Base-by-base conservation (phyloP, 2,329 filamentous ascomycete genomes). In the Fusarium xylarioides region DNA sequence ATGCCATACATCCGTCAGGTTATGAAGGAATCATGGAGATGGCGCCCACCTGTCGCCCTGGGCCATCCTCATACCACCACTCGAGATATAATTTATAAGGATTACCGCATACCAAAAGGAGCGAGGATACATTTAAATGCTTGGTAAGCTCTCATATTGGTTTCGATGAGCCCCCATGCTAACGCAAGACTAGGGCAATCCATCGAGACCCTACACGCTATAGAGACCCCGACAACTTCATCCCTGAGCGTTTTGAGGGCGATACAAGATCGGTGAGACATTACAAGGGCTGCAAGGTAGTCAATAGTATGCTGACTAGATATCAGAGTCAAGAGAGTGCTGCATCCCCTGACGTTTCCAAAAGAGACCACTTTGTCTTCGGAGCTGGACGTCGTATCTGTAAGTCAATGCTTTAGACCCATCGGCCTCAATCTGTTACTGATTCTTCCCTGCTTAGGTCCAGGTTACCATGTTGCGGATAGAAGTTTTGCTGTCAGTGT, bases 11-110 rank as follows among this genome's bases (percentile, higher is more conserved):
- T 53, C 14, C 49, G 32, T 8, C 49, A 53, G 10, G 49, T 37
- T 2, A 37, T 53, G 49, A 53, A 53, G 23, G 49, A 53, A 28
- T 53, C 49, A 11, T 53, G 49, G 49, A 37, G 49, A 26, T 53
- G 49, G 32, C 49, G 49, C 6, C 49, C 49, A 8, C 49, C 49
- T 26, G 49, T 53, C 23, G 49, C 49, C 11, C 23, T 53, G 5
- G 49, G 49, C 3, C 32, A 53, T 21, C 49, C 49, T 10, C 49
- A 53, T 35, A 53, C 49, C 18, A 53, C 49, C 14, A 53, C 32
- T 28, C 18, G n/a, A 26, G 49, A 53, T 15, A 26, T 53, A 16
- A 9, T 53, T 8, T 53, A 53, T 12, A 35, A 53, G n/a, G 32
- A 21, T 7, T 35, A 28, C 18, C 32, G 32, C 18, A 37, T 37